Percentiles rank a stretch among this genome's conserved stretches.
phyloP scores from a whole-genome alignment of 352 stramenopile species.

The Albugo candida region DNA sequence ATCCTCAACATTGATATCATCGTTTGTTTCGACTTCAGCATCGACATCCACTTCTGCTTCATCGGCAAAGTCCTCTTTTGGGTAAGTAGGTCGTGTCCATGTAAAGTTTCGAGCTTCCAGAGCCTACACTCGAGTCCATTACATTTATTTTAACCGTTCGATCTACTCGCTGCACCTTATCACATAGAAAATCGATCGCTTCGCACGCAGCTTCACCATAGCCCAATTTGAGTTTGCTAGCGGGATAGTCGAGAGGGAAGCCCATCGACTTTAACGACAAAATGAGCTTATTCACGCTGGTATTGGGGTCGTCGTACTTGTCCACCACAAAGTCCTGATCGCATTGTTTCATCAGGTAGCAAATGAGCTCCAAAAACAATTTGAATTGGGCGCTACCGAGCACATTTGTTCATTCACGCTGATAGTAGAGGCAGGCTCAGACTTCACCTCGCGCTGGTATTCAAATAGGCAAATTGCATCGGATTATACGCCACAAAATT shows the following conservation, averaged over 20 bases:
- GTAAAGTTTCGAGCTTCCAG: slow-evolving; percentile 35
- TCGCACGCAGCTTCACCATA: slow-evolving; percentile 58
- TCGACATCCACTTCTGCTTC: slow-evolving; percentile 56
- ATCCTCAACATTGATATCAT: slow-evolving; percentile 18
- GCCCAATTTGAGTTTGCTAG: slow-evolving; percentile 54
- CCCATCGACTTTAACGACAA: slow-evolving; percentile 60
- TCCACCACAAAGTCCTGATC: slow-evolving; percentile 66
- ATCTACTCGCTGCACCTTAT: slow-evolving; percentile 17
- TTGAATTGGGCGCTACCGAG: slow-evolving; percentile 44
- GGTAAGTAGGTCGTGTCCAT: slow-evolving; percentile 47
- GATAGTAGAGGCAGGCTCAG: no score
- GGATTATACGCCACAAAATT: slow-evolving; percentile 41
- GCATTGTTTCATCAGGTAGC: slow-evolving; percentile 53
- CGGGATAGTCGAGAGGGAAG: slow-evolving; percentile 63
- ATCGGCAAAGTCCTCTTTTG: slow-evolving; percentile 62
- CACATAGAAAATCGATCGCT: slow-evolving; percentile 62
- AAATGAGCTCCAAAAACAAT: slow-evolving; percentile 48
- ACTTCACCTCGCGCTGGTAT: slow-evolving; percentile 26
- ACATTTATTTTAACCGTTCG: no score
- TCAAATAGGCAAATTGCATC: slow-evolving; percentile 45
- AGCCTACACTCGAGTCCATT: slow-evolving; percentile 1
- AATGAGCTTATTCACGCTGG: slow-evolving; percentile 77
- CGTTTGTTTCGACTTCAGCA: slow-evolving; percentile 15
- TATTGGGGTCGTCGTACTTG: slow-evolving; percentile 79
- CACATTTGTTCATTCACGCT: not conserved